Evolutionary conservation across 225 moss, liverwort and hornwort species (phyloP).

Genomic region (Sphagnum tenellum): DNA sequence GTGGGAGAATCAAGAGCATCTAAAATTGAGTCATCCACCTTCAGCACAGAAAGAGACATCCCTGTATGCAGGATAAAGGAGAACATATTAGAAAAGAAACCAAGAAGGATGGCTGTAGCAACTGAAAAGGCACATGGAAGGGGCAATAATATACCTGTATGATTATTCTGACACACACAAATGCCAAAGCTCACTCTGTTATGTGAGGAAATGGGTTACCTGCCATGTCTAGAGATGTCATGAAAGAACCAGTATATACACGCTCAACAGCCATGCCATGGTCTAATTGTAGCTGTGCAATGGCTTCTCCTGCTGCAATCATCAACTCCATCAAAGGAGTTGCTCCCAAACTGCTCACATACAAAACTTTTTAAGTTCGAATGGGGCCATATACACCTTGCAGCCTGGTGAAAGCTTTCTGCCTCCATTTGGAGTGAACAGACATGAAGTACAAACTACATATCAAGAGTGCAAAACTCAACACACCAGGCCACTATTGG

Average conservation of each 20-base stretch:
- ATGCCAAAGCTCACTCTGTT: too few relatives aligned
- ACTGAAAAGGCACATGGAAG: too few relatives aligned
- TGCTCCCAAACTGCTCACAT: slow-evolving; percentile 75
- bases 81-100: too few relatives aligned
- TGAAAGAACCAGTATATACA: slow-evolving; percentile 86
- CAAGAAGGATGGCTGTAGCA: too few relatives aligned
- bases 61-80: slow-evolving; percentile 30
- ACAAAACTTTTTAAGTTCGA: background rate
- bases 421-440: too few relatives aligned
- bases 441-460: too few relatives aligned
- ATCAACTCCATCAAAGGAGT: slow-evolving; percentile 95
- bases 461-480: too few relatives aligned
- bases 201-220: slow-evolving; percentile 21
- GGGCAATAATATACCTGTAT: too few relatives aligned
- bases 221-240: slow-evolving; percentile 99
- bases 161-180: too few relatives aligned
- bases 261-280: slow-evolving; percentile 91
- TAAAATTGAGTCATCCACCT: slow-evolving; percentile 77
- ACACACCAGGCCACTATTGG: too few relatives aligned
- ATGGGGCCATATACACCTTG: too few relatives aligned
- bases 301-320: slow-evolving; percentile 94
- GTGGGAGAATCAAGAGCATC: slow-evolving; percentile 67
- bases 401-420: too few relatives aligned
- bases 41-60: slow-evolving; percentile 92
- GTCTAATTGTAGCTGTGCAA: slow-evolving; percentile 91